Evolutionary conservation across 805 yeast species (phyloP), one percentile per base, ranked within the genome.

Genomic region (Citeromyces nyonsensis): DNA sequence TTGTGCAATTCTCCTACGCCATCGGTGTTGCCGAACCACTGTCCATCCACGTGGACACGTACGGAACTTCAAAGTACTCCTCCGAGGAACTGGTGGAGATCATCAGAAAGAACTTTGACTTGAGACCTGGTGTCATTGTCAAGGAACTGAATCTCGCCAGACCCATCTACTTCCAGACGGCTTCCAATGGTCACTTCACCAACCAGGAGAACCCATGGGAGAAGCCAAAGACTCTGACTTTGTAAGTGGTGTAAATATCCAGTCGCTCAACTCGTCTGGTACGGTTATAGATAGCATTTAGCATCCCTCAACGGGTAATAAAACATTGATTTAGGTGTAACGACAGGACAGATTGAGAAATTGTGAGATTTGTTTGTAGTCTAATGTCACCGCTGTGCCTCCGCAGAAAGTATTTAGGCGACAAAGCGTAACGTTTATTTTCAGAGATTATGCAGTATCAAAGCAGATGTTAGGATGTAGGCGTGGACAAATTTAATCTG

Each of bases 1-100:
- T 91, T 51, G 99, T 91, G 40, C 98, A 91, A 70, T 85, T 85
- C 69, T 88, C 98, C 32, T 91, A 91, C 63, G 99, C 99, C 57
- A 91, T 91, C 59, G 99, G 99, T 82, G 96, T 91, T 51, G 97
- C 99, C 50, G 97, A 91, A 68, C 99, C 99, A 55, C 76, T 91
- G 59, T 84, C 95, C 37, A 81, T 91, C 62, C 80, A 84, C 62
- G 96, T 91, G 50, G 97, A 91, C 66, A 79, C 96, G 42, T 91
- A 91, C 65, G 99, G 98, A 57, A 91, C 98, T 45, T 86, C 96
- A 48, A 73, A 82, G 61, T 70, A 78, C 70, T 57, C 88, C 36
- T 80, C 91, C 44, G 82, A 72, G 35, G 88, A 91, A 69, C 76
- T 91, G 55, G 96, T 88, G 42, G 81, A 66, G 42, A 84, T 91